Evolutionary conservation across 2,329 filamentous ascomycete species (phyloP), one percentile per base, ranked within the genome.

Genomic region (Tolypocladium sp.): DNA sequence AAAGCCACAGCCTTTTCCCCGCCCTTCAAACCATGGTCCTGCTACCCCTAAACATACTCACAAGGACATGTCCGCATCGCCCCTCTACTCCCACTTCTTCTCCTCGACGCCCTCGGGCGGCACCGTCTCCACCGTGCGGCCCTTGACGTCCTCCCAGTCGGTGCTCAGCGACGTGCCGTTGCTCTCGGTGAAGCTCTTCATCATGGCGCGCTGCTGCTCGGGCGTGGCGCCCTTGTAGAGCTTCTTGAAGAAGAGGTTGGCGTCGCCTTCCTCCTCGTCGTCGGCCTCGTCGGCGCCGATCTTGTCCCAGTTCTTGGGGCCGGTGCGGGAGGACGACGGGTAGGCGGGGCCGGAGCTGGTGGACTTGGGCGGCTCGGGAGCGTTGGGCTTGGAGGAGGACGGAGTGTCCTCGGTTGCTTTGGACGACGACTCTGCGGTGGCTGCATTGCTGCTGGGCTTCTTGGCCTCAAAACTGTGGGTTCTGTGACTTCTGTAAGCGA

Each of bases 111-210:
- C 91, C 54, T 92, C 88, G 0, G 91, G 91, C 10, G 91, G 89
- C 41, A 78, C 74, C 0, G 86, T 89, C 70, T 90, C 84, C 33
- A 97, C 89, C 30, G 76, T 88, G 22, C 84, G 85, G 63, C 80
- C 82, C 56, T 84, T 83, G 25, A 97, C 93, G 62, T 96, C 89
- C 12, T 77, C 75, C 94, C 94, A 99, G 71, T 93, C 91, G 0
- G 94, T 99, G 73, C 91, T 97, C 56, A 99, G 77, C 3, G 90
- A 84, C 0, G 94, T 99, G 5, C 94, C 94, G 66, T 95, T 94
- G 73, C 92, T 97, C 79, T 99, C 93, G 17, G 86, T 81, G 69
- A 91, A 97, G 70, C 91, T 96, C 83, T 99, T 99, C 85, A 95
- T 91, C 94, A 99, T 99, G 10, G 94, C 94, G 2, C 92, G 85